Evolutionary conservation across 352 stramenopile species (phyloP), one percentile per base, ranked within the genome.

Genomic region (Halophytophthora polymorphica): DNA sequence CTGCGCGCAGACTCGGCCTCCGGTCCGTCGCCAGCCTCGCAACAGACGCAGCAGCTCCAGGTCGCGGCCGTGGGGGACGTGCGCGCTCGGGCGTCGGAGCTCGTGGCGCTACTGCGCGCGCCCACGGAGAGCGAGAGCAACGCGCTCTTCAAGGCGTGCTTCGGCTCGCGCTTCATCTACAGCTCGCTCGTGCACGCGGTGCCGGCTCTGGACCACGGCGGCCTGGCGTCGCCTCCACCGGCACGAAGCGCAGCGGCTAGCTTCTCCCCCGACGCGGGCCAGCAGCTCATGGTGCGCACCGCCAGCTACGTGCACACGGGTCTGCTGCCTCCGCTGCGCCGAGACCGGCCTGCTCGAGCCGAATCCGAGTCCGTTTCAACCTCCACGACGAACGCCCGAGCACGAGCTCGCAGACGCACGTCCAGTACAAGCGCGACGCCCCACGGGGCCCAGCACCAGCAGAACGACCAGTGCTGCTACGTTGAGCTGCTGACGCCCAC

Each of bases 41-140:
- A 21, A 3, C 19, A 47, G 35, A 52, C 50, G 14, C 50, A 45
- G 23, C 45, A 61, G 44, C 64, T 55, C 17, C 55, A 69, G 22
- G 59, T 70, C 3, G 52, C 62, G 3, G 55, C 56, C 11, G 50
- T 41, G 15, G 63, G 66, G 0, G 49, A 71, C 33, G 38, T 73
- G 23, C 46, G 46, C 34, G 56, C 55, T 5, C 40, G n/a, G 3
- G 17, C 47, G 2, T 45, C 48, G 2, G 58, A 72, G 22, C 45
- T 76, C 11, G 21, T 60, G 33, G 39, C 59, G 10, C 44, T 76
- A 19, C 21, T 76, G 44, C 55, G 59, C 13, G 43, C 54, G 18
- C 45, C 63, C 0, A 66, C 44, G 1, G 66, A 76, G 39, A 73
- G 56, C n/a, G 66, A 72, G 39, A 68, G 62, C 45, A 76, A 76